A percentile compares a stretch with the other conserved stretches of the same genome.
phyloP scores from a whole-genome alignment of 345 rosid species.

The Citrus glauca region DNA sequence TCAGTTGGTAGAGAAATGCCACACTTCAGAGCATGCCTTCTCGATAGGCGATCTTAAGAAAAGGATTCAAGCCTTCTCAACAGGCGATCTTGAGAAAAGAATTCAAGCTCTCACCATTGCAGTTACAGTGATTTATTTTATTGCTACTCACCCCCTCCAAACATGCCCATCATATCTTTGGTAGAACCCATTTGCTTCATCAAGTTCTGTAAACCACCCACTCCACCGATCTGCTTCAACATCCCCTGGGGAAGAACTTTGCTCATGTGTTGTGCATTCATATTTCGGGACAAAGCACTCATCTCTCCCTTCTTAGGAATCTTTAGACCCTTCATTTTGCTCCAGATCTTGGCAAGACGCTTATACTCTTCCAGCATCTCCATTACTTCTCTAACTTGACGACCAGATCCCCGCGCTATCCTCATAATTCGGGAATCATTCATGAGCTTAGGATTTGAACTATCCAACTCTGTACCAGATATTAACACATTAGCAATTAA shows the following conservation, averaged over 20 bases:
- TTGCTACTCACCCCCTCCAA: slow-evolving; percentile 49
- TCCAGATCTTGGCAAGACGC: slow-evolving; percentile 75
- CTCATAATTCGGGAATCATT: slow-evolving; percentile 72
- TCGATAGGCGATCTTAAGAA: neutral
- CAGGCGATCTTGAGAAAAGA: too few species aligned
- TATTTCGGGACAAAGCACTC: slow-evolving; percentile 77
- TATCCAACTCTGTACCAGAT: slow-evolving; percentile 62
- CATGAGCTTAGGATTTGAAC: slow-evolving; percentile 73
- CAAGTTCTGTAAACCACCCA: slow-evolving; percentile 81
- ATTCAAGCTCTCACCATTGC: neutral
- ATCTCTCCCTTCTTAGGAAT: slow-evolving; percentile 81
- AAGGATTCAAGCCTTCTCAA: neutral
- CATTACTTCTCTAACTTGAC: slow-evolving; percentile 69
- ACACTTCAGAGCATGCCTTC: neutral
- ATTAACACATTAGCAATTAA: neutral
- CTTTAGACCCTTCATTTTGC: slow-evolving; percentile 88
- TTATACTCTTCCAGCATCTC: slow-evolving; percentile 91
- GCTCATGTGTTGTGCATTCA: slow-evolving; percentile 92
- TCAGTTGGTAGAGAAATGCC: neutral
- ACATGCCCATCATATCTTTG: slow-evolving; percentile 95
- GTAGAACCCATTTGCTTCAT: slow-evolving; percentile 86
- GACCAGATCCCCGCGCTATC: slow-evolving; percentile 84
- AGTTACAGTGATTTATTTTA: neutral
- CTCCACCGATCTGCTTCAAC: slow-evolving; percentile 86
- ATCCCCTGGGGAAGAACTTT: slow-evolving; percentile 74